Base-by-base conservation (phyloP, 1,284 basidiomycete species). In the Retiboletus flavoniger region DNA sequence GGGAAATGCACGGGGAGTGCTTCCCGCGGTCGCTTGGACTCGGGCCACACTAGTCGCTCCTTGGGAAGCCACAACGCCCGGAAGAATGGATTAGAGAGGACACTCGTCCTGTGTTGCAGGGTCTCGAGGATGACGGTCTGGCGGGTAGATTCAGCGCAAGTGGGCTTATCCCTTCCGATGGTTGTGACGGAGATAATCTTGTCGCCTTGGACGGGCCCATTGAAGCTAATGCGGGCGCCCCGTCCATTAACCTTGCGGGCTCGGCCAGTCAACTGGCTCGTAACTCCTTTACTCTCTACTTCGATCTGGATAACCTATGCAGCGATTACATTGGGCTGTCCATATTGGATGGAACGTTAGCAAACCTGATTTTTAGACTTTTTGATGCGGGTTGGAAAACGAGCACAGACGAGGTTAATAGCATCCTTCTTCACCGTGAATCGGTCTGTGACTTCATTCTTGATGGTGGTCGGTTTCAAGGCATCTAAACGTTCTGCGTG, bases 81-180 rank as follows among this genome's bases (percentile, higher is more conserved):
- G 44, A 82, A 73, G 61, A 82, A 84, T 0, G 78, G 75, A 44
- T 74, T 67, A 3, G 66, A 58, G 40, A 75, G 63, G 41, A 82
- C 61, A 2, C 57, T 55, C 6, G 59, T 55, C 0, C 36, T 51
- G 7, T 64, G 57, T 51, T 79, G 76, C 7, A 84, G 60, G 0
- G 71, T 66, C 7, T 51, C 36, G 29, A 78, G 68, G 8, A 80
- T 61, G n/a, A 74, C 55, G 0, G 48, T 38, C 19, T 66, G 64
- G 19, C 76, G 74, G 44, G 62, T 32, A 0, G 45, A 51, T 56
- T 84, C 80, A 1, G 80, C 75, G 10, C 8, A 54, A 4, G 78
- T 83, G 0, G 67, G 72, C 2, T 59, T 54, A 16, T 75, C 77
- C 49, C 68, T 74, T 8, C 80, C 81, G 17, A 78, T 48, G 1